A percentile compares a stretch with the other conserved stretches of the same genome.
Evolutionary conservation across 345 rosid species (phyloP).

Genomic region (Bruguiera sexangula): DNA sequence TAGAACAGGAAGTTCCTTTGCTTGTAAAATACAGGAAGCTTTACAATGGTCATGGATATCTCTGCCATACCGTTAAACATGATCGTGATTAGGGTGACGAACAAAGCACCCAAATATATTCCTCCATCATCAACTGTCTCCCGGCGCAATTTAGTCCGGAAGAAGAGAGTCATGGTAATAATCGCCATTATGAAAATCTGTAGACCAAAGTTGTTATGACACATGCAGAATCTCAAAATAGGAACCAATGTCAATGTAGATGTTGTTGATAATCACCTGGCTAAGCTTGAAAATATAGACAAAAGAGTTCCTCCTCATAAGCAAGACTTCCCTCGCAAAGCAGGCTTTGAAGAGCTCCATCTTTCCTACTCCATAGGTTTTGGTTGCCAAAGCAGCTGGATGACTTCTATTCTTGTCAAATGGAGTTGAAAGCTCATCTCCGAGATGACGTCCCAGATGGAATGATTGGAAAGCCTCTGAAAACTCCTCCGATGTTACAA

Average conservation of each 20-base stretch:
- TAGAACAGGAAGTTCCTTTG: conserved; percentile 68
- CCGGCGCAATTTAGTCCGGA: conserved; percentile 33
- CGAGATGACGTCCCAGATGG: conserved; percentile 31
- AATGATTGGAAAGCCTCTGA: conserved; percentile 45
- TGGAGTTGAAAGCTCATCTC: conserved; percentile 39
- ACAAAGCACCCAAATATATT: conserved; percentile 56
- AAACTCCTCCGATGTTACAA: conserved; percentile 38
- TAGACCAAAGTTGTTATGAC: background rate
- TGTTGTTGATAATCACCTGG: conserved; percentile 34
- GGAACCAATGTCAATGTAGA: background rate
- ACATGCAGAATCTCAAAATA: background rate
- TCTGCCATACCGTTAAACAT: conserved; percentile 78
- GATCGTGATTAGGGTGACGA: conserved; percentile 42
- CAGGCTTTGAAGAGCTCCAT: conserved; percentile 47
- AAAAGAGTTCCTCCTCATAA: conserved; percentile 54
- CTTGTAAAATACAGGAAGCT: conserved; percentile 85
- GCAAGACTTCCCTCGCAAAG: conserved; percentile 43
- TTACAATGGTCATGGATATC: conserved; percentile 63
- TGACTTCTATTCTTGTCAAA: conserved; percentile 46
- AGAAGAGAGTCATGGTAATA: conserved; percentile 24
- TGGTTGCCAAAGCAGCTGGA: conserved; percentile 46
- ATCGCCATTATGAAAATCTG: conserved; percentile 30
- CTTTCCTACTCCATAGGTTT: conserved; percentile 40
- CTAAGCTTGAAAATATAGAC: conserved; percentile 44
- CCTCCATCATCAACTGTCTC: conserved; percentile 43